These are phyloP conservation scores for Fraxinus sp. DNA, from an alignment of 305 asterid genomes.

Conservation along the genomic window DNA sequence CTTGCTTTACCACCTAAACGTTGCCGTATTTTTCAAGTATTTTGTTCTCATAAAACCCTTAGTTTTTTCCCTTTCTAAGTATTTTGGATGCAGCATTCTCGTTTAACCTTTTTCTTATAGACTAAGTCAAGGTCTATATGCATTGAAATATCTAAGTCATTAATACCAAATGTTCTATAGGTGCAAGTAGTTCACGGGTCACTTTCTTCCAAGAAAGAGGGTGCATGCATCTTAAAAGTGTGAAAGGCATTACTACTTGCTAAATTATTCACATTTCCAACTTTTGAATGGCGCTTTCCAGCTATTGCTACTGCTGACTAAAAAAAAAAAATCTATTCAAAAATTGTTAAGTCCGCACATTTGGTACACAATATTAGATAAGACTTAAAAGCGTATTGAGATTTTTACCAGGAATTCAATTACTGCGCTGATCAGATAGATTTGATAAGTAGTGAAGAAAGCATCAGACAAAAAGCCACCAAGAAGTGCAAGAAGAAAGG, in stretches of 20 bases:
- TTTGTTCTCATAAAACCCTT: neutral
- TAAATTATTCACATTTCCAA: constrained; percentile 21
- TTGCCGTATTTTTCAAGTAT: neutral
- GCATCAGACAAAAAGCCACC: constrained; percentile 97
- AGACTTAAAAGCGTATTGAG: neutral
- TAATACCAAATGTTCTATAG: neutral
- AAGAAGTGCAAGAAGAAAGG: constrained; percentile 77
- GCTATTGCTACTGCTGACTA: neutral
- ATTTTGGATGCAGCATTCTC: neutral
- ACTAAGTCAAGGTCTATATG: neutral
- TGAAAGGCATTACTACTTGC: constrained; percentile 10
- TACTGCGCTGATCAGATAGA: constrained; percentile 60
- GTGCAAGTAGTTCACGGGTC: neutral
- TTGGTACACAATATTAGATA: neutral
- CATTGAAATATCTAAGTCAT: neutral
- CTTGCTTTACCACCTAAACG: neutral
- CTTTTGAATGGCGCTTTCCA: neutral
- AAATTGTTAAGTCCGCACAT: neutral
- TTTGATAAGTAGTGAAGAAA: constrained; percentile 62
- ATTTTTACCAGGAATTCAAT: constrained; percentile 62
- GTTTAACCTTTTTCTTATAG: neutral
- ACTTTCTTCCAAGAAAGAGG: constrained; percentile 7
- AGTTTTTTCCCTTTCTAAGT: neutral
- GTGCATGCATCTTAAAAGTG: constrained; percentile 4
- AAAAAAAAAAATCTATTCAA: neutral